Evolutionary conservation across 106 monocot species (phyloP).

Genomic region (Dendrobium catenatum): DNA sequence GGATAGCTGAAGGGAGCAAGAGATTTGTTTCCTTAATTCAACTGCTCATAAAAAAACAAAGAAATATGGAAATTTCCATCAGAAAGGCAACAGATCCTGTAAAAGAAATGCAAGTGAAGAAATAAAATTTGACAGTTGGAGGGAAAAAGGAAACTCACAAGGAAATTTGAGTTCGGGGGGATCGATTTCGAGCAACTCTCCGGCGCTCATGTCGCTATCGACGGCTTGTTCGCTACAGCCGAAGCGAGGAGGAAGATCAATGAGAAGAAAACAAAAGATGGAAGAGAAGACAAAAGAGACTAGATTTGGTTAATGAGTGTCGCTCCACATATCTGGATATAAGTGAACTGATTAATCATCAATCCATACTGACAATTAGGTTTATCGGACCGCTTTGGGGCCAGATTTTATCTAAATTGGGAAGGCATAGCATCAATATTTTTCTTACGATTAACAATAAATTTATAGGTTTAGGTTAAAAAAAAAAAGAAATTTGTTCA

Average conservation of each 20-base stretch:
- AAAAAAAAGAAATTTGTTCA: too few species aligned
- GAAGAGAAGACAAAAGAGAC: background rate
- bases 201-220: slow-evolving; percentile 28
- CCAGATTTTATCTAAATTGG: too few species aligned
- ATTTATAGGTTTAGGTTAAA: too few species aligned
- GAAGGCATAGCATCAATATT: too few species aligned
- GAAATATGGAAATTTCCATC: background rate
- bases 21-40: slow-evolving; percentile 89
- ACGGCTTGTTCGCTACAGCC: background rate
- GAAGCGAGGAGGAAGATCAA: background rate
- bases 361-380: too few species aligned
- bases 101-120: background rate
- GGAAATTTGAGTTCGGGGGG: slow-evolving; percentile 64
- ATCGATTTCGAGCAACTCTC: slow-evolving; percentile 51
- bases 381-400: too few species aligned
- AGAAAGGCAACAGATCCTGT: background rate
- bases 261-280: background rate
- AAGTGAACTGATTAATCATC: background rate
- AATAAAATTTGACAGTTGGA: background rate
- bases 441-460: too few species aligned
- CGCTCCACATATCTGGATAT: background rate
- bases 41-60: slow-evolving; percentile 32
- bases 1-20: slow-evolving; percentile 71
- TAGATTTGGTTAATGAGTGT: background rate
- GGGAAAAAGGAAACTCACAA: slow-evolving; percentile 18